phyloP scores from a whole-genome alignment of 164 flowering plant species.

The Echeveria elegans region DNA sequence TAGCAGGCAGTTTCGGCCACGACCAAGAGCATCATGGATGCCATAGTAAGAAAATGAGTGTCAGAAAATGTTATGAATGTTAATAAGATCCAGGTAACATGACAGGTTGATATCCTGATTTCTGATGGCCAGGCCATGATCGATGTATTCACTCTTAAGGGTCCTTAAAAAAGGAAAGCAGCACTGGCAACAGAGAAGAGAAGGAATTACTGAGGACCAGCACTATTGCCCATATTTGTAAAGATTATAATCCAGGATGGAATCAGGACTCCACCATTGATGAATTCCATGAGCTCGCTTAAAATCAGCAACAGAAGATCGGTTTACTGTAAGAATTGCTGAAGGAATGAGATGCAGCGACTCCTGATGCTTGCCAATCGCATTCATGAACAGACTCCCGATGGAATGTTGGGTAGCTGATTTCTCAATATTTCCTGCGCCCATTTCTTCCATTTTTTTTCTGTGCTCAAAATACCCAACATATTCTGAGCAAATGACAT shows the following conservation, averaged over 20 bases:
- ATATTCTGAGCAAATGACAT: slow-evolving; percentile 61
- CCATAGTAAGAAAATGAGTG: no score
- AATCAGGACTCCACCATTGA: slow-evolving; percentile 63
- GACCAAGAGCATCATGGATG: no score
- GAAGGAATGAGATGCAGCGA: slow-evolving; percentile 68
- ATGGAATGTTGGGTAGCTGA: slow-evolving; percentile 56
- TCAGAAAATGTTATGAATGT: no score
- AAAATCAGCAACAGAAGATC: slow-evolving; percentile 26
- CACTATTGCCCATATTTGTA: slow-evolving; percentile 20
- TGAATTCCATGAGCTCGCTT: slow-evolving; percentile 62
- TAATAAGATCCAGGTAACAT: no score
- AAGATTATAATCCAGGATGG: slow-evolving; percentile 27
- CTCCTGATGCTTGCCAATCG: slow-evolving; percentile 42
- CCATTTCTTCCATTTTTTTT: slow-evolving; percentile 60
- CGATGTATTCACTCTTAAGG: no score
- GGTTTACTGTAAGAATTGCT: slow-evolving; percentile 39
- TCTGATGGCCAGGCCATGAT: no score
- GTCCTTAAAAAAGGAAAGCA: not conserved
- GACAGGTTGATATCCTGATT: no score
- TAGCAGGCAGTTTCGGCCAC: no score
- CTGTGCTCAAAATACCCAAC: slow-evolving; percentile 68
- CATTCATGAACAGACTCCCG: slow-evolving; percentile 37
- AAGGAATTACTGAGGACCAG: not conserved
- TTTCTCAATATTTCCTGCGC: slow-evolving; percentile 44
- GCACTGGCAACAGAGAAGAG: not conserved